Evolutionary conservation across 106 monocot species (phyloP).

Genomic region (Apostasia ramifera): DNA sequence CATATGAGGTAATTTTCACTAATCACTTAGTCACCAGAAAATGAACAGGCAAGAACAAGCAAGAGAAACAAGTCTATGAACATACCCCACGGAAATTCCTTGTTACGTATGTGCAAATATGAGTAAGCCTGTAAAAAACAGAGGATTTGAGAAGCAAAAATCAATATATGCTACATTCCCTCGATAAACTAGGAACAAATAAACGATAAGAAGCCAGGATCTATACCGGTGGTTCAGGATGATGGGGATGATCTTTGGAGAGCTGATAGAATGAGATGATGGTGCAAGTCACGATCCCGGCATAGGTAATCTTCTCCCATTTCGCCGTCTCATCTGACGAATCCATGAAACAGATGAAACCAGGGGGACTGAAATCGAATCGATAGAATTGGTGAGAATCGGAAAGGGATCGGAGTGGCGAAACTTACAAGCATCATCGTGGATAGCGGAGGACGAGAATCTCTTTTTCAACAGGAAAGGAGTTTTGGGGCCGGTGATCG

Average conservation of each 20-base stretch:
- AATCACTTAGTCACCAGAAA: too few relatives aligned
- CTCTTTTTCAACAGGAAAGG: neutral
- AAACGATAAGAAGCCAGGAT: neutral
- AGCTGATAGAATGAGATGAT: slow-evolving; percentile 22
- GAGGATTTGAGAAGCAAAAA: neutral
- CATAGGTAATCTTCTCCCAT: slow-evolving; percentile 55
- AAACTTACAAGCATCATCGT: slow-evolving; percentile 19
- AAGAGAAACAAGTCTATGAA: too few relatives aligned
- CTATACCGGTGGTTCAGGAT: slow-evolving; percentile 30
- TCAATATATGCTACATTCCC: neutral
- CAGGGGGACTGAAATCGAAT: neutral
- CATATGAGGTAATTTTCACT: too few relatives aligned
- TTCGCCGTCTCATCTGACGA: slow-evolving; percentile 36
- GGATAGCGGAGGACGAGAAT: slow-evolving; percentile 8
- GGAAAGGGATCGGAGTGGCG: neutral
- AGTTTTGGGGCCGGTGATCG: neutral
- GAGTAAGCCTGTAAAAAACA: slow-evolving; percentile 12
- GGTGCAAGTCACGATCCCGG: slow-evolving; percentile 36
- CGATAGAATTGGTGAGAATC: neutral
- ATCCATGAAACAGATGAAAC: neutral
- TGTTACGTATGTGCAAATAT: slow-evolving; percentile 32
- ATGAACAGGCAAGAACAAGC: too few relatives aligned
- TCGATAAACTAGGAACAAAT: neutral
- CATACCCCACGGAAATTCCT: slow-evolving; percentile 34
- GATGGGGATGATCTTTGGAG: slow-evolving; percentile 39